Evolutionary conservation across 2,329 filamentous ascomycete species (phyloP).

Genomic region (Colletotrichum paranaense): DNA sequence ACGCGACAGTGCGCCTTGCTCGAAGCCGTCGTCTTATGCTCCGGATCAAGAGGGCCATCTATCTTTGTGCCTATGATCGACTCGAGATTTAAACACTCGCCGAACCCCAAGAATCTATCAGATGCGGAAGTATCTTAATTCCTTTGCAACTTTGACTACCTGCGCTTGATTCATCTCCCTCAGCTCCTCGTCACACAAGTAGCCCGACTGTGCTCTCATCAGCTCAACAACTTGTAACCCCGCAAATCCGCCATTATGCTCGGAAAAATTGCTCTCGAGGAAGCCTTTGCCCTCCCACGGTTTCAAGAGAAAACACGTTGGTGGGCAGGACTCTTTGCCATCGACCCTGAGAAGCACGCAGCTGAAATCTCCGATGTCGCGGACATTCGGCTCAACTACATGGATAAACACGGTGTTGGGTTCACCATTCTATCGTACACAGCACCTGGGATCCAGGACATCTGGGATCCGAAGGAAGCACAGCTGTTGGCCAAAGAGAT

Average conservation of each 20-base stretch:
- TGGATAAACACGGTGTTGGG: slow-evolving; percentile 58
- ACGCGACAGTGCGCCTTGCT: neutral
- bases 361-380: slow-evolving; percentile 58
- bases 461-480: slow-evolving; percentile 53
- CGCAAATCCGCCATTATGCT: slow-evolving; percentile 52
- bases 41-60: neutral
- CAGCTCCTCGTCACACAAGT: neutral
- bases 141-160: too few species aligned
- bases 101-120: neutral
- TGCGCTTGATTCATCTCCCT: too few species aligned
- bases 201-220: neutral
- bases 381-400: slow-evolving; percentile 38
- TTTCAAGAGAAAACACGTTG: slow-evolving; percentile 7
- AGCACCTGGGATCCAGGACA: slow-evolving; percentile 59
- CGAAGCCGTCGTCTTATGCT: neutral
- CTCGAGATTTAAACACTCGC: neutral
- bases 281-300: slow-evolving; percentile 66
- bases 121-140: too few species aligned
- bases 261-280: slow-evolving; percentile 71
- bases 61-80: neutral
- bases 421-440: slow-evolving; percentile 61
- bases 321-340: slow-evolving; percentile 42
- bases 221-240: neutral
- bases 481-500: slow-evolving; percentile 51
- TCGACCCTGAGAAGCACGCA: slow-evolving; percentile 9